Percentiles rank a stretch among this genome's conserved stretches.
Evolutionary conservation across 2,329 filamentous ascomycete species (phyloP).

Genomic region (Arthroderma uncinatum): DNA sequence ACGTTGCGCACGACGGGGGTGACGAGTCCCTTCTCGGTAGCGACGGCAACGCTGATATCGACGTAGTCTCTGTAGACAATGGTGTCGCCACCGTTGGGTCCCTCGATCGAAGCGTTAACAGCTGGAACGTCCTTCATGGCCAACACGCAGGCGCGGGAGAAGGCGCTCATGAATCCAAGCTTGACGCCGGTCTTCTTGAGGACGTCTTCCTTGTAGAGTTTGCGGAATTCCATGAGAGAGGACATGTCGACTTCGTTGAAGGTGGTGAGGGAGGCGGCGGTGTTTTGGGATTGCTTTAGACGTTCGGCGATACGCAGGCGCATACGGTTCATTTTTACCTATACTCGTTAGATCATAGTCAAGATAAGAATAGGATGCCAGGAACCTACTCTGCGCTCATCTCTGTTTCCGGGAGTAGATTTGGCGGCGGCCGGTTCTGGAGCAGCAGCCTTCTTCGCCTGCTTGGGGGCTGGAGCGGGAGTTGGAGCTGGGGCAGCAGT

Average conservation of each 20-base stretch:
- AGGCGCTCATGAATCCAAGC: conserved; percentile 99
- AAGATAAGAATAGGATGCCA: conserved; percentile 5
- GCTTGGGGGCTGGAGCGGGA: conserved; percentile 18
- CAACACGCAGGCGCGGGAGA: conserved; percentile 76
- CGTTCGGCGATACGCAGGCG: conserved; percentile 92
- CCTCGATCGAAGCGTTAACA: conserved; percentile 95
- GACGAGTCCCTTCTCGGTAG: conserved; percentile 92
- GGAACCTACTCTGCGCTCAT: conserved; percentile 69
- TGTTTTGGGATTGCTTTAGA: conserved; percentile 98
- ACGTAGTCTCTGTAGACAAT: conserved; percentile 98
- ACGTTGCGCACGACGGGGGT: conserved; percentile 93
- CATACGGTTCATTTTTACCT: conserved; percentile 99
- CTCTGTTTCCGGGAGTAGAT: conserved; percentile 55
- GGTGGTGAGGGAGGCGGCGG: conserved; percentile 88
- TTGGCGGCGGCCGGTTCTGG: conserved; percentile 17
- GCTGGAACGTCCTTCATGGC: conserved; percentile 92
- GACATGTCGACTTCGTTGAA: conserved; percentile 99
- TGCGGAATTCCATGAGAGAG: conserved; percentile 90
- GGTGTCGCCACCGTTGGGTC: conserved; percentile 85
- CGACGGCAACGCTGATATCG: conserved; percentile 92
- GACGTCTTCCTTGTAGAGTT: conserved; percentile 91
- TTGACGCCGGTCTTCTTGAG: conserved; percentile 95
- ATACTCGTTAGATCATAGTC: conserved; percentile 5
- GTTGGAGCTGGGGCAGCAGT: not conserved
- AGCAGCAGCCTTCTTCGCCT: conserved; percentile 18